Base-by-base conservation (phyloP, 2,329 filamentous ascomycete genomes). In the Cryphonectria parasitica region DNA sequence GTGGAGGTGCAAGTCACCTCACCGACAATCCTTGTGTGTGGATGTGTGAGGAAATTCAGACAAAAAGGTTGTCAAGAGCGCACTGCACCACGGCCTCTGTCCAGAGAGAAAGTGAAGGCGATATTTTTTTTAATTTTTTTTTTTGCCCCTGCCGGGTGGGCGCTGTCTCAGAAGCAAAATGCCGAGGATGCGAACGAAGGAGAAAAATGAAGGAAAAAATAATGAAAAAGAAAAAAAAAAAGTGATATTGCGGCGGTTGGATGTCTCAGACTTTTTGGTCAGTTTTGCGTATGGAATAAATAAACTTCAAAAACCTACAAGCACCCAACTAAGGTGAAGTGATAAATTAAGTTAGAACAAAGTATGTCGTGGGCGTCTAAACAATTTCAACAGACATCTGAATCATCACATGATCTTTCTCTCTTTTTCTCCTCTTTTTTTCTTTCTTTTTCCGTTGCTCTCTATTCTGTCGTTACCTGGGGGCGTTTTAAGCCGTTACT, bases 231-330 rank as follows among this genome's bases (percentile, higher is more conserved):
- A 58, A 62, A 39, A 39, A n/a, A 62, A 41, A 62, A 41, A 39
- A 6, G 22, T 41, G 28, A 58, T 64, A 45, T 64, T 64, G 31
- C 8, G 58, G 58, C 58, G 58, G 58, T 61, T 61, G 58, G 58
- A 61, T 64, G 61, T 64, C 61, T 64, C 39, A 64, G 61, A 43
- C 36, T 31, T 43, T 45, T 43, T 45, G 22, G 45, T n/a, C 36
- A 28, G 28, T 41, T n/a, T 28, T 63, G 61, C n/a, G 34, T 22
- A 22, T 58, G 54, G 54, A 7, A 58, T 31, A 58, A 11, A 49
- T 10, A 22, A 49, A 11, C 1, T 49, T 15, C 15, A 39, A 39
- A 4, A n/a, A n/a, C 17, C n/a, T 66, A 19, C 52, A 31, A 3
- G 45, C 17, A 11, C n/a, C 22, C 19, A n/a, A n/a, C n/a, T 49